Percentiles rank a stretch among this genome's conserved stretches.
phyloP scores from a whole-genome alignment of 352 stramenopile genomes.

The Albugo candida region DNA sequence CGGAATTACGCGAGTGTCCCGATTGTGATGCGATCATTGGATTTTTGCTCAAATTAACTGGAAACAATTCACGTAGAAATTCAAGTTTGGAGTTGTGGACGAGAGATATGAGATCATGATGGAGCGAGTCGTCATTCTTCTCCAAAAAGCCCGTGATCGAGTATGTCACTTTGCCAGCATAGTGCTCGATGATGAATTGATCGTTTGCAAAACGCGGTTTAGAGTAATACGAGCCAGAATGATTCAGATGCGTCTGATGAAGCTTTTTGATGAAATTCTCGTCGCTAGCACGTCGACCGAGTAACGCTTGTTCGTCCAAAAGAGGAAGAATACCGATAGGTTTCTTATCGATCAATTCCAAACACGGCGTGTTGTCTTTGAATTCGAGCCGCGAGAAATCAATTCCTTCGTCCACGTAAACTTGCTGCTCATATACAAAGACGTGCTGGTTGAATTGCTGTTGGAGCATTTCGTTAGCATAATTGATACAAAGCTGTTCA shows the following conservation, averaged over 20 bases:
- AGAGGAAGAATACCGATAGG: slow-evolving; percentile 82
- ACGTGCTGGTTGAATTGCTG: slow-evolving; percentile 92
- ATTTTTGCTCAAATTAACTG: neutral
- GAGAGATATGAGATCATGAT: slow-evolving; percentile 76
- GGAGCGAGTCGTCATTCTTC: slow-evolving; percentile 95
- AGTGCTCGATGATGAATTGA: slow-evolving; percentile 94
- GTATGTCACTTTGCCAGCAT: slow-evolving; percentile 93
- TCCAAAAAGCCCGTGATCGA: slow-evolving; percentile 91
- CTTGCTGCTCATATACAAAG: slow-evolving; percentile 93
- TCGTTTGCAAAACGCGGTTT: slow-evolving; percentile 77
- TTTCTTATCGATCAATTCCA: slow-evolving; percentile 89
- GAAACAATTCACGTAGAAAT: slow-evolving; percentile 59
- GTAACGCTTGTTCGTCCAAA: slow-evolving; percentile 92
- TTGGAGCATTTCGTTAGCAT: slow-evolving; percentile 92
- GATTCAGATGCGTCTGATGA: slow-evolving; percentile 71
- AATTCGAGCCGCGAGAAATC: slow-evolving; percentile 83
- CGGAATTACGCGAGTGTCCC: slow-evolving; percentile 16
- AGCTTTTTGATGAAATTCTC: slow-evolving; percentile 85
- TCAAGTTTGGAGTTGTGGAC: slow-evolving; percentile 73
- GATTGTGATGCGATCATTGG: neutral
- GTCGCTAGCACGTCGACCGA: slow-evolving; percentile 77
- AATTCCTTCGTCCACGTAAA: slow-evolving; percentile 94
- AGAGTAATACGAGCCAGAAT: slow-evolving; percentile 73
- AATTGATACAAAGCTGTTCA: slow-evolving; percentile 94
- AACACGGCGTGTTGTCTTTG: slow-evolving; percentile 83